phyloP scores from a whole-genome alignment of 768 basidiomycete species.

The Piloderma croceum region DNA sequence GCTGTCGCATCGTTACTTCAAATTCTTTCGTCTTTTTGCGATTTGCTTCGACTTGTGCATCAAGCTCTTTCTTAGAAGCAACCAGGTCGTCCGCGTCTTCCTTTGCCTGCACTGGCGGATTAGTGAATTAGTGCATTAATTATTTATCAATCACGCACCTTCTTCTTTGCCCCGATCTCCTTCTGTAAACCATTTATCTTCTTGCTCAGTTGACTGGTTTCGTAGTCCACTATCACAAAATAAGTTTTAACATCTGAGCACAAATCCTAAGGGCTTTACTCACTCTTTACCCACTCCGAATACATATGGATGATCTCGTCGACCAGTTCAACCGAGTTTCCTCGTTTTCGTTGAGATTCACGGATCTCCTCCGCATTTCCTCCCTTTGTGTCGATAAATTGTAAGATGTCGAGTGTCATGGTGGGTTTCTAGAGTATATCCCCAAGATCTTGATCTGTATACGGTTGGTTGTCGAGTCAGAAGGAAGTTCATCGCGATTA shows the following conservation, averaged over 20 bases:
- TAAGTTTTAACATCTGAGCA: too few relatives aligned
- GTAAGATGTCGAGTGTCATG: slow-evolving; percentile 81
- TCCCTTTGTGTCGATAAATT: slow-evolving; percentile 82
- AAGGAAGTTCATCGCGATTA: too few relatives aligned
- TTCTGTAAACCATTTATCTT: slow-evolving; percentile 90
- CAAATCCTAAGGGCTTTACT: slow-evolving; percentile 27
- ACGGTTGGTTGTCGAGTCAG: not conserved
- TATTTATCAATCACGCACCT: slow-evolving; percentile 49
- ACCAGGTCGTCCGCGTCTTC: slow-evolving; percentile 86
- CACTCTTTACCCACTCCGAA: slow-evolving; percentile 89
- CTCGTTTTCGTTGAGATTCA: slow-evolving; percentile 89
- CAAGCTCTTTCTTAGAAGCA: slow-evolving; percentile 76
- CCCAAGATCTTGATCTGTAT: not conserved
- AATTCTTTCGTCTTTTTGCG: slow-evolving; percentile 73
- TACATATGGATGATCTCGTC: slow-evolving; percentile 94
- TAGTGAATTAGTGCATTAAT: not conserved
- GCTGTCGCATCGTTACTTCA: slow-evolving; percentile 72
- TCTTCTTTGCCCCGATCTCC: slow-evolving; percentile 90
- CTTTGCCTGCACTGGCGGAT: slow-evolving; percentile 59
- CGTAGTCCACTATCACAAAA: slow-evolving; percentile 71
- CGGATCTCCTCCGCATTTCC: slow-evolving; percentile 88
- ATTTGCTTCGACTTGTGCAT: slow-evolving; percentile 71
- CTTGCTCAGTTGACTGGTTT: slow-evolving; percentile 71
- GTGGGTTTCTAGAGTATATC: slow-evolving; percentile 6
- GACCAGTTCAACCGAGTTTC: slow-evolving; percentile 84